Evolutionary conservation across 2,329 filamentous ascomycete species (phyloP).

Genomic region (Talaromyces atroroseus): DNA sequence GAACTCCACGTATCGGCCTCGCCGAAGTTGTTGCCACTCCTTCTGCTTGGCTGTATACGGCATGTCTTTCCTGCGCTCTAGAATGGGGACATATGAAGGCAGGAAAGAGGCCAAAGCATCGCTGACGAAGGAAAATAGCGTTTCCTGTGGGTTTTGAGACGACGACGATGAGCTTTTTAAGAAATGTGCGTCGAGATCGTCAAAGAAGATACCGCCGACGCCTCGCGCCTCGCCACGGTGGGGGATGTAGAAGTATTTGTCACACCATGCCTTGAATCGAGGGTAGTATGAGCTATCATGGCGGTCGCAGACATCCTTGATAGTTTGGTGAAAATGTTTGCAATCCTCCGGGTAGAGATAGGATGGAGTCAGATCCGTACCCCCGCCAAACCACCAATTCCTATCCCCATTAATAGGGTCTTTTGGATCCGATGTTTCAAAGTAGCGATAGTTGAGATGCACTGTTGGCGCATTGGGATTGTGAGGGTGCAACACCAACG

Average conservation of each 20-base stretch:
- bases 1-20: slow-evolving; percentile 97
- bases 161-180: slow-evolving; percentile 34
- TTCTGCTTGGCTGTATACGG: slow-evolving; percentile 80
- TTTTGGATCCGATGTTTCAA: slow-evolving; percentile 85
- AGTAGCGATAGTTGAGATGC: slow-evolving; percentile 97
- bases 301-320: slow-evolving; percentile 88
- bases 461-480: slow-evolving; percentile 98
- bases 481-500: slow-evolving; percentile 83
- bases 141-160: slow-evolving; percentile 77
- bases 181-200: slow-evolving; percentile 71
- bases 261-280: slow-evolving; percentile 96
- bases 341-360: slow-evolving; percentile 98
- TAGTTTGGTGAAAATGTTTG: slow-evolving; percentile 89
- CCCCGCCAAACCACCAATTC: slow-evolving; percentile 95
- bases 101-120: slow-evolving; percentile 82
- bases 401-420: slow-evolving; percentile 64
- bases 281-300: slow-evolving; percentile 91
- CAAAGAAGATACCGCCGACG: slow-evolving; percentile 96
- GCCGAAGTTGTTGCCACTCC: slow-evolving; percentile 90
- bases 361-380: slow-evolving; percentile 83
- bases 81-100: slow-evolving; percentile 83
- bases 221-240: slow-evolving; percentile 83
- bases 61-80: slow-evolving; percentile 86
- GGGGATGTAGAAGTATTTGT: slow-evolving; percentile 93
- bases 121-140: slow-evolving; percentile 82